Conservation (phyloP, 2,329 filamentous ascomycete species). For the Pyrenochaeta sp. region DNA sequence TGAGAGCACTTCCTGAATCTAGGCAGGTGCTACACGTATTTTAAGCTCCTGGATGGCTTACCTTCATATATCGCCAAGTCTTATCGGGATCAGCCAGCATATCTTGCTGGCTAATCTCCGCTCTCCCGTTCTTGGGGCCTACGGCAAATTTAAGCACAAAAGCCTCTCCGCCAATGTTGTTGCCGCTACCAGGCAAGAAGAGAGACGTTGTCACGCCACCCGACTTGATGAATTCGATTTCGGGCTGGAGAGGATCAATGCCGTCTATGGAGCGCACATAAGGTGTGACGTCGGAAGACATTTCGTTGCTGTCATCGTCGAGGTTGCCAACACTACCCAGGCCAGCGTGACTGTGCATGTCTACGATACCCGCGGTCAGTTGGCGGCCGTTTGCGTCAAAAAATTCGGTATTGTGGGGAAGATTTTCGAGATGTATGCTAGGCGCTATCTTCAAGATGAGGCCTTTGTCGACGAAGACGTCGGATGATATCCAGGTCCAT, state of each 20-base stretch:
- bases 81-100: conserved; percentile 72
- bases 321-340: conserved; percentile 58
- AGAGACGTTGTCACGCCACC: conserved; percentile 76
- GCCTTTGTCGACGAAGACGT: conserved; percentile 68
- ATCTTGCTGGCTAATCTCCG: conserved; percentile 69
- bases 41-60: neutral
- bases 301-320: conserved; percentile 70
- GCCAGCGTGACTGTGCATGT: conserved; percentile 75
- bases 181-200: conserved; percentile 73
- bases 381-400: conserved; percentile 68
- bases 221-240: conserved; percentile 74
- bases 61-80: conserved; percentile 75
- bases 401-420: conserved; percentile 60
- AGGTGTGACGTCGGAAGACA: conserved; percentile 70
- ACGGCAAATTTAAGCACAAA: conserved; percentile 74
- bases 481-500: conserved; percentile 67
- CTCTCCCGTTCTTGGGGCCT: conserved; percentile 65
- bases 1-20: neutral
- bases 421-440: conserved; percentile 52
- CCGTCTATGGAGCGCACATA: conserved; percentile 73
- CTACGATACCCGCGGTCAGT: conserved; percentile 72
- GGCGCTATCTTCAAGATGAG: conserved; percentile 65
- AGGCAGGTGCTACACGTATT: neutral
- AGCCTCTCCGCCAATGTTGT: conserved; percentile 77
- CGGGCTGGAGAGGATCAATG: conserved; percentile 69